Conservation (phyloP, 306 rosid species). For the Sphenostylis stenocarpa region DNA sequence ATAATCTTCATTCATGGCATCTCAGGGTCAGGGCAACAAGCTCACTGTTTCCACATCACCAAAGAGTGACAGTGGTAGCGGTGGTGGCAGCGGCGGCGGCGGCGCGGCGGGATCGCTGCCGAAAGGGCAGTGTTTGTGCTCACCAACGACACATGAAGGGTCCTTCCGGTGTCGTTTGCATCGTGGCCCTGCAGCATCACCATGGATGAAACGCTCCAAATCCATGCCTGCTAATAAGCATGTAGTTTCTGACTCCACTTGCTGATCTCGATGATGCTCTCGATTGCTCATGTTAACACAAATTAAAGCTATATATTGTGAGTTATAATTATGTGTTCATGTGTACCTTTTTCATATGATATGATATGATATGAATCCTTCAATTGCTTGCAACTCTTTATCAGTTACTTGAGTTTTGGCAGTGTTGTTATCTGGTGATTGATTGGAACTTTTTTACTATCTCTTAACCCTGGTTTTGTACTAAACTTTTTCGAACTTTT, state of each 20-base stretch:
- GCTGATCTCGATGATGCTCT: not conserved
- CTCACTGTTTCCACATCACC: constrained; percentile 57
- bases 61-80: constrained; percentile 36
- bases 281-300: not conserved
- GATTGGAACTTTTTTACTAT: not conserved
- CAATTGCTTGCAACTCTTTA: constrained; percentile 4
- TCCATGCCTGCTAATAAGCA: constrained; percentile 50
- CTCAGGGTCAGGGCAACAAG: constrained; percentile 33
- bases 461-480: not conserved
- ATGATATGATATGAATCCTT: not conserved
- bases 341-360: not conserved
- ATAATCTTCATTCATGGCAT: constrained; percentile 45
- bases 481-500: not conserved
- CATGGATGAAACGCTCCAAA: constrained; percentile 66
- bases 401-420: not conserved
- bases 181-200: constrained; percentile 36
- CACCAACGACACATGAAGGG: constrained; percentile 87
- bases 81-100: constrained; percentile 10
- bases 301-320: not conserved
- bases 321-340: constrained; percentile 28
- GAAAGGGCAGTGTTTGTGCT: constrained; percentile 77
- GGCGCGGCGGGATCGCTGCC: constrained; percentile 34
- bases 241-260: not conserved
- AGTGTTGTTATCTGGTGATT: not conserved
- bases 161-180: constrained; percentile 91